Percentiles rank a stretch among this genome's conserved stretches.
Evolutionary conservation across 148 eudicot species (phyloP).

Genomic region (Rhododendron vialii): DNA sequence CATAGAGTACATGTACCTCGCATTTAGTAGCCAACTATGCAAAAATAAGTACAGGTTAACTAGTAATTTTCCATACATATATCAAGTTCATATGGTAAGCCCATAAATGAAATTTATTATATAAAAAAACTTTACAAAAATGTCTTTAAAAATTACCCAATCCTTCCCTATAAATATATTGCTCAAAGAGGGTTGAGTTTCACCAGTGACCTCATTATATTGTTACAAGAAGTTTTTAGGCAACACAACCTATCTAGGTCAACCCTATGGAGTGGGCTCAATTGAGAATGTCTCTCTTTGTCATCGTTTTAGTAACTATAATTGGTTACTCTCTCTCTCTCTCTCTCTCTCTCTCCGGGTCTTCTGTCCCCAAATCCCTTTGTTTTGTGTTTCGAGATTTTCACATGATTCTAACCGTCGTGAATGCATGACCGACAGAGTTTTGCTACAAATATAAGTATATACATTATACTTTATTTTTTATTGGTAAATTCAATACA

Average conservation of each 20-base stretch:
- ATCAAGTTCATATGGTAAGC: not conserved
- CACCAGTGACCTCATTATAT: not conserved
- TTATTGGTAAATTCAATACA: too few relatives aligned
- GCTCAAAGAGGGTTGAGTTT: not conserved
- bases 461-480: too few relatives aligned
- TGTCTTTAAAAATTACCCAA: not conserved
- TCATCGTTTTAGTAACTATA: not conserved
- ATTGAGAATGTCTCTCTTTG: not conserved
- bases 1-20: too few relatives aligned
- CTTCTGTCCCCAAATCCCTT: not conserved
- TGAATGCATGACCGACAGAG: too few relatives aligned
- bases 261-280: not conserved
- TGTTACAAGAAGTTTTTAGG: not conserved
- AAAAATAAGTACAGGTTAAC: not conserved
- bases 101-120: not conserved
- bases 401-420: not conserved
- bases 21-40: not conserved
- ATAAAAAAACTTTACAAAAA: too few relatives aligned
- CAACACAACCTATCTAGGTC: not conserved
- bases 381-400: not conserved
- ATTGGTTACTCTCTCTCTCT: not conserved
- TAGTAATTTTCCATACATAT: not conserved
- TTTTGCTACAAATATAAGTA: not conserved
- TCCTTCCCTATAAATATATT: not conserved
- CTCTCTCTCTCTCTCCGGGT: not conserved